phyloP scores from a whole-genome alignment of 768 basidiomycete genomes.

The Tylopilus vinaceipallidus region DNA sequence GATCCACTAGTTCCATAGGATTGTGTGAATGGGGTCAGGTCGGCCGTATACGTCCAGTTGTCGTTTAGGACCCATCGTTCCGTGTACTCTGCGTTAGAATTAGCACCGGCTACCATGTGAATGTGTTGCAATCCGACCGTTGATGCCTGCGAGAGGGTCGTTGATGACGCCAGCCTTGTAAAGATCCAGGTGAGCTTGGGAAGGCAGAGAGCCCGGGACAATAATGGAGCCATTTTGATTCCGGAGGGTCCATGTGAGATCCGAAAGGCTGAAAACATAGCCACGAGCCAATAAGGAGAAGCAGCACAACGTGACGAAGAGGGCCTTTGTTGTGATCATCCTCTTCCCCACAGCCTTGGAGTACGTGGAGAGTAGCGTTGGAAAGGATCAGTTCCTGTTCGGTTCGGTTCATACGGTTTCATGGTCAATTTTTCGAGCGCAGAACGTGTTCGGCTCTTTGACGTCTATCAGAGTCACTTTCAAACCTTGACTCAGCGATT shows the following conservation, averaged over 20 bases:
- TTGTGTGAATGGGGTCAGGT: slow-evolving; percentile 43
- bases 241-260: slow-evolving; percentile 49
- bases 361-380: too few species aligned
- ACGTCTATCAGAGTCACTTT: too few species aligned
- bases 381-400: too few species aligned
- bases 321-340: slow-evolving; percentile 4
- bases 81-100: slow-evolving; percentile 41
- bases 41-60: slow-evolving; percentile 60
- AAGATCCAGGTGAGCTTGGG: slow-evolving; percentile 55
- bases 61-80: slow-evolving; percentile 56
- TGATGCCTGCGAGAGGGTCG: slow-evolving; percentile 51
- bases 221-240: slow-evolving; percentile 53
- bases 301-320: slow-evolving; percentile 1
- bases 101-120: background rate
- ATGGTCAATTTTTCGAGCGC: too few species aligned
- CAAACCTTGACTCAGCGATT: too few species aligned
- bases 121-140: slow-evolving; percentile 36
- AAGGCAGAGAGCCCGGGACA: slow-evolving; percentile 51
- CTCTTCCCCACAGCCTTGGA: background rate
- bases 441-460: too few species aligned
- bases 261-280: slow-evolving; percentile 41
- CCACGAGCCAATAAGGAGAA: slow-evolving; percentile 17
- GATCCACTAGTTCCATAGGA: slow-evolving; percentile 17
- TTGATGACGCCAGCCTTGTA: slow-evolving; percentile 50
- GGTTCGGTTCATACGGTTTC: too few species aligned